phyloP scores from a whole-genome alignment of 2,329 filamentous ascomycete species.

The Blumeriella jaapii region DNA sequence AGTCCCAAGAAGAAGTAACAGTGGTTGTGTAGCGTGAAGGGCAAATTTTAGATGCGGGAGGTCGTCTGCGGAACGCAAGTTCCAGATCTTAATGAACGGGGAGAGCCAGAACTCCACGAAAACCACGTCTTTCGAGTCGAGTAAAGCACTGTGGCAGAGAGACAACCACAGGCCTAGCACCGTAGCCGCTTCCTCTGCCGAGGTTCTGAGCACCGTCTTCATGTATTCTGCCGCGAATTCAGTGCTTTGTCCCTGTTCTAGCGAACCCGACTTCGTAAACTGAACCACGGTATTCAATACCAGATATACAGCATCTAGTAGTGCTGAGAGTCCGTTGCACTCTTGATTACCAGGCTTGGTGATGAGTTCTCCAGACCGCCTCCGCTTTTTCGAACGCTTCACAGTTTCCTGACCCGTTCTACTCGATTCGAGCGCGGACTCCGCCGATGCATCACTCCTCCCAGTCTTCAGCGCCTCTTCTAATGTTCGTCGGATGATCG shows the following conservation, averaged over 20 bases:
- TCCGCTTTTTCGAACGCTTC: constrained; percentile 28
- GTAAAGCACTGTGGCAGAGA: constrained; percentile 14
- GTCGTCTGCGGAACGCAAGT: constrained; percentile 13
- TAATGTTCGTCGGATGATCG: constrained; percentile 53
- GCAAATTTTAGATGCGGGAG: constrained; percentile 22
- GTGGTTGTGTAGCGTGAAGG: constrained; percentile 24
- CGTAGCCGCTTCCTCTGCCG: constrained; percentile 22
- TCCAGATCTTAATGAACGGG: constrained; percentile 26
- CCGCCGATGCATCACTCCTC: constrained; percentile 14
- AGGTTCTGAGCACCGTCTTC: constrained; percentile 22
- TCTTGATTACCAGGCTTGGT: constrained; percentile 1
- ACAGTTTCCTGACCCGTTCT: constrained; percentile 20
- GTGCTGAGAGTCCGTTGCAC: neutral
- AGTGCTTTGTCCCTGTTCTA: constrained; percentile 6
- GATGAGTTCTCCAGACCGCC: constrained; percentile 21
- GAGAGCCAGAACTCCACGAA: constrained; percentile 14
- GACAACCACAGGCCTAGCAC: constrained; percentile 25
- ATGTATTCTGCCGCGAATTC: constrained; percentile 25
- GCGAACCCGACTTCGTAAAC: constrained; percentile 9
- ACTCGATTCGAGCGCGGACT: constrained; percentile 7
- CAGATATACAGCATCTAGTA: constrained; percentile 19
- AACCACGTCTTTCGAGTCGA: neutral
- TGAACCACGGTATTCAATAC: constrained; percentile 16
- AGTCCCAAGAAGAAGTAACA: constrained; percentile 22
- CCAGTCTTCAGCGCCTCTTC: constrained; percentile 37